Conservation (phyloP, 2,329 filamentous ascomycete species). For the Sphaerulina musiva region DNA sequence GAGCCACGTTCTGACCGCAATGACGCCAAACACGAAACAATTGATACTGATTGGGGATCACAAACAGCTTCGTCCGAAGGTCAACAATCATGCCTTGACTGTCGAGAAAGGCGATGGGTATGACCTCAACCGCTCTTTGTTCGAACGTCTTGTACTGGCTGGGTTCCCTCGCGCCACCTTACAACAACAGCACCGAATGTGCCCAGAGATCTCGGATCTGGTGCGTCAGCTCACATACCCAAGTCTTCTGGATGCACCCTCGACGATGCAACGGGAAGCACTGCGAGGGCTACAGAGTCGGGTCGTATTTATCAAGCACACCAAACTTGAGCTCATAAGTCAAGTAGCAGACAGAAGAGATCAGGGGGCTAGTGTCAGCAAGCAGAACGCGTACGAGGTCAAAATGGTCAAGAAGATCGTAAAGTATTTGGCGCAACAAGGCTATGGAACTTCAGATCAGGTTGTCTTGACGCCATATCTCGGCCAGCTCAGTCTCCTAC, state of each 20-base stretch:
- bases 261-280: constrained; percentile 37
- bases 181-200: constrained; percentile 60
- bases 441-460: constrained; percentile 56
- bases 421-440: constrained; percentile 59
- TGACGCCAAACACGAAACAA: constrained; percentile 56
- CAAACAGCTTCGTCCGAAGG: constrained; percentile 53
- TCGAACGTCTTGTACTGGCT: constrained; percentile 49
- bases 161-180: constrained; percentile 36
- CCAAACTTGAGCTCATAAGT: constrained; percentile 38
- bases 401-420: constrained; percentile 57
- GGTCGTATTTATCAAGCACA: constrained; percentile 56
- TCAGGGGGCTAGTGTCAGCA: constrained; percentile 17
- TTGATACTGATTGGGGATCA: constrained; percentile 62
- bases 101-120: constrained; percentile 49
- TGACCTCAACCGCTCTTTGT: constrained; percentile 54
- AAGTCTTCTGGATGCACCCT: constrained; percentile 46
- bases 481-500: constrained; percentile 51
- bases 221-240: constrained; percentile 54
- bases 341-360: constrained; percentile 13
- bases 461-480: constrained; percentile 62
- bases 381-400: constrained; percentile 53
- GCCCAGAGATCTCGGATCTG: constrained; percentile 54
- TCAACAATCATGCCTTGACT: constrained; percentile 50
- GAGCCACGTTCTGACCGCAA: constrained; percentile 52
- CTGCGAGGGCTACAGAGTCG: constrained; percentile 48